These are phyloP conservation scores for Arabis alpina DNA, from an alignment of 345 rosid species.

Conservation along the genomic window DNA sequence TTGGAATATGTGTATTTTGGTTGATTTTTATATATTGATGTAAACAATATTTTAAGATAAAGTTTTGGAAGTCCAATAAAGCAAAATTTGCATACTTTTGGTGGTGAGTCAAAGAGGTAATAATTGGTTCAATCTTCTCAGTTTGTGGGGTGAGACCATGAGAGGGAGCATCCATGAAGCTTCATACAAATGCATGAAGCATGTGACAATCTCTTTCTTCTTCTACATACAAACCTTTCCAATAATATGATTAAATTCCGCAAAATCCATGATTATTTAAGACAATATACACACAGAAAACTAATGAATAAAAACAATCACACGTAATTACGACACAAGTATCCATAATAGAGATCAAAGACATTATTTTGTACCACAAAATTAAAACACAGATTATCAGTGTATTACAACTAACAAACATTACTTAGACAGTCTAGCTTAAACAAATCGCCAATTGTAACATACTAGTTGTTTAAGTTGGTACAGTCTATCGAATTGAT, in stretches of 20 bases:
- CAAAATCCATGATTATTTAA: slow-evolving; percentile 7
- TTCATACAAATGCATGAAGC: slow-evolving; percentile 36
- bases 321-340: slow-evolving; percentile 26
- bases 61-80: slow-evolving; percentile 25
- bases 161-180: slow-evolving; percentile 42
- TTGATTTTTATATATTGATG: background rate
- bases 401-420: slow-evolving; percentile 44
- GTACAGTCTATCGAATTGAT: background rate
- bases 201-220: slow-evolving; percentile 34
- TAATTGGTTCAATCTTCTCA: slow-evolving; percentile 30
- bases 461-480: background rate
- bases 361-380: slow-evolving; percentile 30
- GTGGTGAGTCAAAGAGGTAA: slow-evolving; percentile 32
- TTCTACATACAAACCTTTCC: background rate
- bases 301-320: slow-evolving; percentile 1
- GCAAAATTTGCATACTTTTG: background rate
- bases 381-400: slow-evolving; percentile 14
- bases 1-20: slow-evolving; percentile 15
- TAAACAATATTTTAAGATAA: slow-evolving; percentile 13
- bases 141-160: slow-evolving; percentile 27
- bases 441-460: background rate
- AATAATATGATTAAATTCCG: slow-evolving; percentile 5
- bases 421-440: slow-evolving; percentile 35
- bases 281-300: background rate
- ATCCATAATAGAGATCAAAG: slow-evolving; percentile 17